Evolutionary conservation across 2,329 filamentous ascomycete genomes (phyloP).

Genomic region (Colletotrichum falcatum): DNA sequence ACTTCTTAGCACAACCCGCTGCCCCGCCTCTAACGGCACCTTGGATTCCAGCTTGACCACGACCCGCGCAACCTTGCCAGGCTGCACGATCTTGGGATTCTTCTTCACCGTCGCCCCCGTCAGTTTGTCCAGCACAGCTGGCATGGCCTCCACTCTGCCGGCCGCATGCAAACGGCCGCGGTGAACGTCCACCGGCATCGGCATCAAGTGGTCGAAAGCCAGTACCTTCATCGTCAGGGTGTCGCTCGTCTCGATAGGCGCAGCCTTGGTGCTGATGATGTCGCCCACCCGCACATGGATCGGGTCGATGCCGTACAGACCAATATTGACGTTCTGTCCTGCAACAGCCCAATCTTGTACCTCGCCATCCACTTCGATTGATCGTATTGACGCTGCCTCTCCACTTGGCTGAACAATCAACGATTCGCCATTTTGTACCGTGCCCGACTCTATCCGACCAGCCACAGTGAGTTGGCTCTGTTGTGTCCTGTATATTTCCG

Average conservation of each 20-base stretch:
- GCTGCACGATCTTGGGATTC: constrained; percentile 85
- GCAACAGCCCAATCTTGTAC: constrained; percentile 90
- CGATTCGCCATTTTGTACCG: constrained; percentile 84
- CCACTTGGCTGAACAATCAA: constrained; percentile 84
- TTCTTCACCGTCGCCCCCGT: constrained; percentile 83
- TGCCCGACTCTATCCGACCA: constrained; percentile 87
- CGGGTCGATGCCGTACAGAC: constrained; percentile 86
- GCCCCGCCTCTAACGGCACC: constrained; percentile 83
- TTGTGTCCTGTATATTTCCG: constrained; percentile 85
- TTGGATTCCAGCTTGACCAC: constrained; percentile 78
- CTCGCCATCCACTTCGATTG: constrained; percentile 80
- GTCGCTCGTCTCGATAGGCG: constrained; percentile 77
- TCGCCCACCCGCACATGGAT: constrained; percentile 86
- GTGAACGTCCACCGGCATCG: constrained; percentile 91
- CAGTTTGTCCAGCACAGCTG: constrained; percentile 81
- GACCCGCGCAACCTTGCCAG: constrained; percentile 81
- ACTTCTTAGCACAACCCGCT: constrained; percentile 83
- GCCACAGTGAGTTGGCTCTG: constrained; percentile 87
- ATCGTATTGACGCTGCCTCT: constrained; percentile 84
- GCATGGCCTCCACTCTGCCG: constrained; percentile 78
- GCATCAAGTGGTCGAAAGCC: constrained; percentile 89
- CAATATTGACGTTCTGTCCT: constrained; percentile 88
- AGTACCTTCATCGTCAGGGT: constrained; percentile 86
- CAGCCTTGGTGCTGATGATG: constrained; percentile 79
- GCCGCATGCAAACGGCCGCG: constrained; percentile 84